Percentiles rank a stretch among this genome's conserved stretches.
Conservation (phyloP, 345 rosid genomes). For the Isatis tinctoria region DNA sequence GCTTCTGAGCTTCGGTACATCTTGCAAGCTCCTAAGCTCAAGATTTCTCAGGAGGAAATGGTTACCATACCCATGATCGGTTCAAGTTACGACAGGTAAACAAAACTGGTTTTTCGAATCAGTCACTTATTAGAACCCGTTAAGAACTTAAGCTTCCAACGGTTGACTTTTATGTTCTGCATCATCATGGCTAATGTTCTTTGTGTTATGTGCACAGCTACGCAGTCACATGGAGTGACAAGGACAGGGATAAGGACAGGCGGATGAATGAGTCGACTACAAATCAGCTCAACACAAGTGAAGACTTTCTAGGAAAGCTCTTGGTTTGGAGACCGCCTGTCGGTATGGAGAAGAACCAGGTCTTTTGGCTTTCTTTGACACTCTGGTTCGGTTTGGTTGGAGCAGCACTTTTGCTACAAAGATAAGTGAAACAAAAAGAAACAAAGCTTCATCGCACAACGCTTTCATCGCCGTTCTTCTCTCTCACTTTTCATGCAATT, state of each 20-base stretch:
- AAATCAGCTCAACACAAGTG: slow-evolving; percentile 62
- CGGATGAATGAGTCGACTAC: slow-evolving; percentile 48
- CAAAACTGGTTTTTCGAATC: too few species aligned
- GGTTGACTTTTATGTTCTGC: too few species aligned
- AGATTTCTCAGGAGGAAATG: too few species aligned
- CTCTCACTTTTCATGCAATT: slow-evolving; percentile 15
- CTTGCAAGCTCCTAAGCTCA: too few species aligned
- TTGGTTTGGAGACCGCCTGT: slow-evolving; percentile 73
- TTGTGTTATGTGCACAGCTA: slow-evolving; percentile 56
- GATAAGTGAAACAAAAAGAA: slow-evolving; percentile 30
- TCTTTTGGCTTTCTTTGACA: slow-evolving; percentile 74
- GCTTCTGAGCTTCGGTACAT: too few species aligned
- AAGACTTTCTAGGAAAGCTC: slow-evolving; percentile 67
- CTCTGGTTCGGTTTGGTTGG: slow-evolving; percentile 87
- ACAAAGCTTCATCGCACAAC: too few species aligned
- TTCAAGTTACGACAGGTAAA: too few species aligned
- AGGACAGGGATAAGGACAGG: slow-evolving; percentile 55
- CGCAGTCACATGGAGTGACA: slow-evolving; percentile 84
- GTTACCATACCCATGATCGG: too few species aligned
- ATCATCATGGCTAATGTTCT: too few species aligned
- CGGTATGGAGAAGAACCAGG: slow-evolving; percentile 60
- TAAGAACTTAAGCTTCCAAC: too few species aligned
- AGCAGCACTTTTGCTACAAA: slow-evolving; percentile 71
- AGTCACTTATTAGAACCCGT: too few species aligned
- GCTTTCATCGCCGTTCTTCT: not conserved